phyloP scores from a whole-genome alignment of 768 basidiomycete genomes.

The Amyloporia xantha region DNA sequence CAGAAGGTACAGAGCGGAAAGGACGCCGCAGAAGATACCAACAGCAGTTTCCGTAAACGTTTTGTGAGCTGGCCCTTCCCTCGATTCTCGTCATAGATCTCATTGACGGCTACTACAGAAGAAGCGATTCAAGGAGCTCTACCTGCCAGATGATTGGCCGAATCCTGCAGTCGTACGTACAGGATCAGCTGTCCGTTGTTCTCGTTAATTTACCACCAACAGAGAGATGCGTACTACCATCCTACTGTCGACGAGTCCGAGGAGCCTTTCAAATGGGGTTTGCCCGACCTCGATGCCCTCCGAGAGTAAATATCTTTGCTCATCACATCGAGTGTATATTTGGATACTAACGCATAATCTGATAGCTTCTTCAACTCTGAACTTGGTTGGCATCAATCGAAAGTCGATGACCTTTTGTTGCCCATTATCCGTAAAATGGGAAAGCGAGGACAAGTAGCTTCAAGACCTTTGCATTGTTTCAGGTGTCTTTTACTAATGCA shows the following conservation, averaged over 20 bases:
- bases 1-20: conserved; percentile 82
- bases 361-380: conserved; percentile 40
- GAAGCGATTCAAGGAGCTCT: conserved; percentile 81
- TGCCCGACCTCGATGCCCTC: conserved; percentile 92
- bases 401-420: conserved; percentile 86
- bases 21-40: conserved; percentile 68
- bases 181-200: conserved; percentile 1
- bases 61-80: conserved; percentile 59
- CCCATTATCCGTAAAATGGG: conserved; percentile 90
- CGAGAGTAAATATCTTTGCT: conserved; percentile 68
- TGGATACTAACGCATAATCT: background rate
- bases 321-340: background rate
- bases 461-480: conserved; percentile 7
- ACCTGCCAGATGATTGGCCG: conserved; percentile 81
- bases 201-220: background rate
- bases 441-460: conserved; percentile 64
- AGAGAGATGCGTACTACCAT: conserved; percentile 92
- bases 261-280: conserved; percentile 94
- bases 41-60: conserved; percentile 70
- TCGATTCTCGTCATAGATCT: background rate
- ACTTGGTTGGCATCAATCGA: conserved; percentile 71
- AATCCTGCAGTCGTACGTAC: conserved; percentile 77
- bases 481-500: background rate
- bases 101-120: too few species aligned
- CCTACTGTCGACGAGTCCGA: conserved; percentile 87